These are phyloP conservation scores for Bruguiera sexangula DNA, from an alignment of 345 rosid genomes.

Conservation along the genomic window DNA sequence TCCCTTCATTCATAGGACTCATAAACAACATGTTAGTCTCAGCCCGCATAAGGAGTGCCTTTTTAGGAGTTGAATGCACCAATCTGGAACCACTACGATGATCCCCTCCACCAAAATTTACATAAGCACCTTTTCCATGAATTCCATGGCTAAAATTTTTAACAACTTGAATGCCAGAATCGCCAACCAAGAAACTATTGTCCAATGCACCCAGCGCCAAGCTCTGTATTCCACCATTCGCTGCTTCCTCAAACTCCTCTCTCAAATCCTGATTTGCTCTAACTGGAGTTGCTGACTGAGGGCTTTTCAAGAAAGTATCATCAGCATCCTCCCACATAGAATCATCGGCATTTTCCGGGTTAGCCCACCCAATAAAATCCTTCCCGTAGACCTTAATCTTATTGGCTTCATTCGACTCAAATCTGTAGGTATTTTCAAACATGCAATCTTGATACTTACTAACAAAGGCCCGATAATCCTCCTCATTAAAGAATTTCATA, in stretches of 20 bases:
- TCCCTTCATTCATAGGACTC: slow-evolving; percentile 77
- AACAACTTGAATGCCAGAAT: slow-evolving; percentile 88
- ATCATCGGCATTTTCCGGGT: slow-evolving; percentile 93
- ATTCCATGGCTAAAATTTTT: slow-evolving; percentile 87
- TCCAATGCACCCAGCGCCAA: slow-evolving; percentile 96
- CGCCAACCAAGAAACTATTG: slow-evolving; percentile 91
- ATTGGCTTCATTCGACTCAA: slow-evolving; percentile 76
- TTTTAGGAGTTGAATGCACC: slow-evolving; percentile 66
- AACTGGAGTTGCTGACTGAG: slow-evolving; percentile 51
- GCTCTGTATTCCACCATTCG: slow-evolving; percentile 87
- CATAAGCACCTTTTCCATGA: slow-evolving; percentile 91
- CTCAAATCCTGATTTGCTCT: slow-evolving; percentile 65
- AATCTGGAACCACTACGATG: slow-evolving; percentile 30
- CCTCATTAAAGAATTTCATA: slow-evolving; percentile 58
- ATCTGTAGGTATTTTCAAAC: slow-evolving; percentile 86
- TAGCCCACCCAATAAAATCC: slow-evolving; percentile 87
- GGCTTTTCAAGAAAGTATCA: slow-evolving; percentile 58
- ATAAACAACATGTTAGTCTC: slow-evolving; percentile 96
- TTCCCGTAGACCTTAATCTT: slow-evolving; percentile 80
- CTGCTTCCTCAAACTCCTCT: slow-evolving; percentile 91
- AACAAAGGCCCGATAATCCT: slow-evolving; percentile 51
- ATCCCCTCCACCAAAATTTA: slow-evolving; percentile 58
- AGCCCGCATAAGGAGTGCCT: slow-evolving; percentile 92
- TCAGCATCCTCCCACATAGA: slow-evolving; percentile 99
- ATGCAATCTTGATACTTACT: slow-evolving; percentile 57